Conservation (phyloP, 352 stramenopile genomes). For the Pythium folliculosum region DNA sequence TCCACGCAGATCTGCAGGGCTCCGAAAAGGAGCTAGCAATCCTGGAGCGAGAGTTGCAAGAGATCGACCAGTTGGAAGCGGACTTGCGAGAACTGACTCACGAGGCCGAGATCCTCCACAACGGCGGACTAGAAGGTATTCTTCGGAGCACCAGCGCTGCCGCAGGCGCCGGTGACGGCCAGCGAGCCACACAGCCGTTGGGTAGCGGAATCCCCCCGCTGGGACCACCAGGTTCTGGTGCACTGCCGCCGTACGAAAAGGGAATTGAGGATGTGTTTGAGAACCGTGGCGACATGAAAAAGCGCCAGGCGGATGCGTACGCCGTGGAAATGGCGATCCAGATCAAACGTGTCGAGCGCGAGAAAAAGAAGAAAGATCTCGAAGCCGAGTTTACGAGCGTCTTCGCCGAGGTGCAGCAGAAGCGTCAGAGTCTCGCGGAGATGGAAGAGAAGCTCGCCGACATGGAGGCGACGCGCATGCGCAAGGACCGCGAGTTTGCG, state of each 20-base stretch:
- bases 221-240: background rate
- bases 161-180: constrained; percentile 1
- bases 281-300: constrained; percentile 41
- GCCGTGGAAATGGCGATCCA: constrained; percentile 93
- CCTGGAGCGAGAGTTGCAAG: constrained; percentile 89
- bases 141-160: constrained; percentile 30
- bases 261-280: constrained; percentile 55
- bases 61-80: constrained; percentile 92
- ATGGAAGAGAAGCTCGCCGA: constrained; percentile 90
- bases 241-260: constrained; percentile 42
- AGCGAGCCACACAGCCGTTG: constrained; percentile 37
- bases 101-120: constrained; percentile 85
- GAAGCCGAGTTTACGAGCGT: constrained; percentile 91
- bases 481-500: constrained; percentile 93
- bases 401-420: constrained; percentile 89
- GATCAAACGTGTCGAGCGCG: constrained; percentile 90
- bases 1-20: constrained; percentile 90
- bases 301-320: constrained; percentile 82
- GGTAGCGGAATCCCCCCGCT: constrained; percentile 45
- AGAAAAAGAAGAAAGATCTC: constrained; percentile 91
- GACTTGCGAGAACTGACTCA: constrained; percentile 91
- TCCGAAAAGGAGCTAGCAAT: constrained; percentile 90
- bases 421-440: constrained; percentile 73
- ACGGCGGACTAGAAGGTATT: constrained; percentile 57
- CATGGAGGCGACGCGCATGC: constrained; percentile 91